phyloP scores from a whole-genome alignment of 2,329 filamentous ascomycete species.

The Monilinia laxa region DNA sequence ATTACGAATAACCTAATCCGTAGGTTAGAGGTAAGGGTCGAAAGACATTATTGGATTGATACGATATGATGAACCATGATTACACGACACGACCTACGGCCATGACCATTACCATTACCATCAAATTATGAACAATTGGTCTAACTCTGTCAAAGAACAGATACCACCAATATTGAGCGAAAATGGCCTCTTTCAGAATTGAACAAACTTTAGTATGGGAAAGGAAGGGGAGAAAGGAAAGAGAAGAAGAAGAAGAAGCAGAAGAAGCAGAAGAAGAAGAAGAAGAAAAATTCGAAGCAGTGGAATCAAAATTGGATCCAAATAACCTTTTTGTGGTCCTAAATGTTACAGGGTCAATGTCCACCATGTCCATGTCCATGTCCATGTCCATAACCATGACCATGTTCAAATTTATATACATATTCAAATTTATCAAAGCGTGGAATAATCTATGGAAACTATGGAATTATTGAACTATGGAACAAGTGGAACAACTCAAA shows the following conservation, averaged over 20 bases:
- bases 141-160: background rate
- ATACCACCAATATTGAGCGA: background rate
- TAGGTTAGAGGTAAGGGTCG: background rate
- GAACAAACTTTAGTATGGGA: background rate
- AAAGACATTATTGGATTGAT: slow-evolving; percentile 4
- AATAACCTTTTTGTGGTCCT: slow-evolving; percentile 1
- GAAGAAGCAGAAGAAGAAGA: too few species aligned
- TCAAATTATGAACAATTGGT: background rate
- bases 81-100: background rate
- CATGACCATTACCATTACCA: too few species aligned
- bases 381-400: too few species aligned
- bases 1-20: background rate
- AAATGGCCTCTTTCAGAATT: background rate
- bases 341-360: background rate
- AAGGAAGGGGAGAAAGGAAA: background rate
- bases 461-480: background rate
- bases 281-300: background rate
- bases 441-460: slow-evolving; percentile 10
- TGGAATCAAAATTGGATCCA: slow-evolving; percentile 17
- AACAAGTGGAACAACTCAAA: slow-evolving; percentile 11
- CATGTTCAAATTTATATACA: background rate
- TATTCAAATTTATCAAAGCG: slow-evolving; percentile 5
- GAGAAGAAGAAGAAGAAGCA: background rate
- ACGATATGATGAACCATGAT: slow-evolving; percentile 7
- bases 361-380: too few species aligned